These are phyloP conservation scores for Vicia sativa DNA, from an alignment of 306 rosid species.

Conservation along the genomic window DNA sequence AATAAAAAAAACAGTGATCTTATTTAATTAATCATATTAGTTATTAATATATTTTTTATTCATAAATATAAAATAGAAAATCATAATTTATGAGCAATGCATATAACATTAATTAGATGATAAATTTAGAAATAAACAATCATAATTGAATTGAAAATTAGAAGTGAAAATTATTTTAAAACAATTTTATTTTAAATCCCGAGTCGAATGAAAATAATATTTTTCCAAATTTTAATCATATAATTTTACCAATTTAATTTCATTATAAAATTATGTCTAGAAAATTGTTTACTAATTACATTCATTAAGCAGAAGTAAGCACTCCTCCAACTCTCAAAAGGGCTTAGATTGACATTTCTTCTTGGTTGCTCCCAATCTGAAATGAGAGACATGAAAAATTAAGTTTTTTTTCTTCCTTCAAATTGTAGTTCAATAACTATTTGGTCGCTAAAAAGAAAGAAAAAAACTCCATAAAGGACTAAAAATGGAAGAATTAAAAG, in stretches of 20 bases:
- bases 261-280: background rate
- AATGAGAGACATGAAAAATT: background rate
- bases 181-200: too few relatives aligned
- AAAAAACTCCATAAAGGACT: background rate
- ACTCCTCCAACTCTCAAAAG: slow-evolving; percentile 47
- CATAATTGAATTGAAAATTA: too few relatives aligned
- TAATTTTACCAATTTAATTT: background rate
- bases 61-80: too few relatives aligned
- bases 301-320: slow-evolving; percentile 54
- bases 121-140: too few relatives aligned
- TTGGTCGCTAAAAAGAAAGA: background rate
- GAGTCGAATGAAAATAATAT: too few relatives aligned
- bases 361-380: slow-evolving; percentile 49
- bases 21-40: too few relatives aligned
- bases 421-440: slow-evolving; percentile 8
- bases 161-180: too few relatives aligned
- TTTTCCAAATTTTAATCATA: background rate
- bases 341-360: slow-evolving; percentile 45
- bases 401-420: background rate
- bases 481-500: background rate
- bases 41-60: too few relatives aligned
- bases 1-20: too few relatives aligned
- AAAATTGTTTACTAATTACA: slow-evolving; percentile 39
- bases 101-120: too few relatives aligned
- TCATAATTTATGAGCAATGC: too few relatives aligned